A percentile compares a stretch with the other conserved stretches of the same genome.
phyloP scores from a whole-genome alignment of 306 rosid species.

The Inga laurina region DNA sequence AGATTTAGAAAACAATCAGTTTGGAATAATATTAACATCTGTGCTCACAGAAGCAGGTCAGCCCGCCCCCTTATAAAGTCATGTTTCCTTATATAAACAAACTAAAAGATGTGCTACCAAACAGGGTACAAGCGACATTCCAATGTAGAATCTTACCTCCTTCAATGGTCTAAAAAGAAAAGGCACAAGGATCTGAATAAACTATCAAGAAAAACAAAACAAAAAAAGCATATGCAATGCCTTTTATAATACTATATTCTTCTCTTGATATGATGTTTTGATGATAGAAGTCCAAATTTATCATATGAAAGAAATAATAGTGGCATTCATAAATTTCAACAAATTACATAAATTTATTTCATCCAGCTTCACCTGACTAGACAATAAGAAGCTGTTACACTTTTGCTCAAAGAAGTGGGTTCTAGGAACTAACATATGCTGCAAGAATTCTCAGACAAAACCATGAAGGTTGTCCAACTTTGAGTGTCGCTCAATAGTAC shows the following conservation, averaged over 20 bases:
- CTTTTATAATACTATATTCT: not conserved
- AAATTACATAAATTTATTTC: not conserved
- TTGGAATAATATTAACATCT: constrained; percentile 3
- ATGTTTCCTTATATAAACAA: constrained; percentile 7
- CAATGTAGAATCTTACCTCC: not conserved
- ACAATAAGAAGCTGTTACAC: not conserved
- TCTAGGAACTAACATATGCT: not conserved
- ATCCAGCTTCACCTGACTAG: not conserved
- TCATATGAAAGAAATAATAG: not conserved
- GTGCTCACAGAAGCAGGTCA: constrained; percentile 5
- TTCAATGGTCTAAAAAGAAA: not conserved
- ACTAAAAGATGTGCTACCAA: not conserved
- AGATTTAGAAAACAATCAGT: constrained; percentile 12
- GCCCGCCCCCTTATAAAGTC: not conserved
- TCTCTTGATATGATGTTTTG: not conserved
- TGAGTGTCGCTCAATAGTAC: not conserved
- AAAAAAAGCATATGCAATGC: not conserved
- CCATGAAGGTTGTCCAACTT: constrained; percentile 15
- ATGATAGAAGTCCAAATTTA: constrained; percentile 17
- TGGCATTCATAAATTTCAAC: not conserved
- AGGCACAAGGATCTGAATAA: not conserved
- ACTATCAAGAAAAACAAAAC: not conserved
- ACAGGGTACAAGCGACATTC: not conserved
- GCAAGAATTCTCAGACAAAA: not conserved
- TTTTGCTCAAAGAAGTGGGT: constrained; percentile 18